A percentile compares a stretch with the other conserved stretches of the same genome.
Evolutionary conservation across 2,329 filamentous ascomycete species (phyloP).

Genomic region (Cryoendolithus antarcticus): DNA sequence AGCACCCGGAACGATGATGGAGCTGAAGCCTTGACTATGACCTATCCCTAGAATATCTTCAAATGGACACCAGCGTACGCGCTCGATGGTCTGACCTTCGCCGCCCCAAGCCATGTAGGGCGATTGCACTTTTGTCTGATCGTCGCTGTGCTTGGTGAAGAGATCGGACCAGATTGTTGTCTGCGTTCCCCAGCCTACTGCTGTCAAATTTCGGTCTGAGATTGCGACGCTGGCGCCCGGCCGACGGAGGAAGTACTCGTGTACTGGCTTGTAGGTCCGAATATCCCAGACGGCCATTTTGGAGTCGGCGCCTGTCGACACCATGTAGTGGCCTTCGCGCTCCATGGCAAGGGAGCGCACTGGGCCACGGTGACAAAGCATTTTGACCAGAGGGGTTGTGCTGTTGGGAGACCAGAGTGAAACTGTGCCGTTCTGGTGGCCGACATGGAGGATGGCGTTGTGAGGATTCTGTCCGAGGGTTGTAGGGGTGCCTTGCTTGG

Average conservation of each 20-base stretch:
- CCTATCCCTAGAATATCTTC: conserved; percentile 83
- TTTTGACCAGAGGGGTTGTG: conserved; percentile 73
- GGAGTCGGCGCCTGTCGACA: conserved; percentile 76
- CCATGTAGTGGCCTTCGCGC: conserved; percentile 88
- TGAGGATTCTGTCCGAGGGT: conserved; percentile 78
- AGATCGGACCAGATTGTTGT: conserved; percentile 85
- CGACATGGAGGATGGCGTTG: conserved; percentile 84
- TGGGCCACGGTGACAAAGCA: conserved; percentile 79
- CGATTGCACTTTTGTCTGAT: conserved; percentile 64
- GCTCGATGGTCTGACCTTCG: conserved; percentile 68
- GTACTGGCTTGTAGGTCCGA: conserved; percentile 83
- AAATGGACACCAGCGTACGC: conserved; percentile 82
- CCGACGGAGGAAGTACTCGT: conserved; percentile 72
- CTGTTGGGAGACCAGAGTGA: conserved; percentile 94
- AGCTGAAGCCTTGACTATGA: conserved; percentile 78
- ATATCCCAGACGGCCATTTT: conserved; percentile 96
- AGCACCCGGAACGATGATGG: conserved; percentile 82
- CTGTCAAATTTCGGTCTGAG: conserved; percentile 76
- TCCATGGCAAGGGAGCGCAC: conserved; percentile 78
- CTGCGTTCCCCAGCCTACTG: conserved; percentile 82
- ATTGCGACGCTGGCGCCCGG: conserved; percentile 77
- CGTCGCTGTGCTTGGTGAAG: conserved; percentile 54
- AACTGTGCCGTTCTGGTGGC: conserved; percentile 89
- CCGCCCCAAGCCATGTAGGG: conserved; percentile 93
- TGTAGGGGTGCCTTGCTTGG: conserved; percentile 70